Percentiles rank a stretch among this genome's conserved stretches.
phyloP scores from a whole-genome alignment of 202 grass and related monocot species.

The Cymbopogon flexuosus region DNA sequence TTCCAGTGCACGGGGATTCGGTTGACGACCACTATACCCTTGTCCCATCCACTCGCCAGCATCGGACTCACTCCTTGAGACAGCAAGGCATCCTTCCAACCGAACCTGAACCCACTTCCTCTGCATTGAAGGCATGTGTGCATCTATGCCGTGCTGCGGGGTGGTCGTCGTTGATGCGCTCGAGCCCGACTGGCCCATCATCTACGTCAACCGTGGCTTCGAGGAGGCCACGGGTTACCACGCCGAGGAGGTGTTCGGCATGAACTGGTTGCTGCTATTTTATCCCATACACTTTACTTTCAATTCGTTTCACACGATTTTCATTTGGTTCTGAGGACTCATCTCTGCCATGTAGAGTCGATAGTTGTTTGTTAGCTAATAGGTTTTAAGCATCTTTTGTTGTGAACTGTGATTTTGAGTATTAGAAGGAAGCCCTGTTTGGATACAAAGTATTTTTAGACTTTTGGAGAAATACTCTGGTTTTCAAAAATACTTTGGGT shows the following conservation, averaged over 20 bases:
- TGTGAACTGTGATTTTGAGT: neutral
- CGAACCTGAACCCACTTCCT: neutral
- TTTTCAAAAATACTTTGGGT: too few species aligned
- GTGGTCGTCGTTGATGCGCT: conserved; percentile 71
- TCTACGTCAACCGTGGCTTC: conserved; percentile 73
- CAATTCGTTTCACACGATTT: neutral
- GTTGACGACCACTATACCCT: neutral
- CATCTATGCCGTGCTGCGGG: conserved; percentile 44
- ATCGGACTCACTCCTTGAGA: neutral
- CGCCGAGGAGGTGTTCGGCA: conserved; percentile 79
- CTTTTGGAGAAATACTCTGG: too few species aligned
- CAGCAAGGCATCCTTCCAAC: conserved; percentile 10
- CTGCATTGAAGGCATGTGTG: conserved; percentile 45
- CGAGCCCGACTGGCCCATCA: conserved; percentile 71
- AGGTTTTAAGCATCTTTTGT: neutral
- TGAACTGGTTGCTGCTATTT: conserved; percentile 52
- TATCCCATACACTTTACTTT: neutral
- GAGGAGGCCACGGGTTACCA: conserved; percentile 68
- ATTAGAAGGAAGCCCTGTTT: neutral
- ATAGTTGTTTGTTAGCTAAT: too few species aligned
- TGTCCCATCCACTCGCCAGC: neutral
- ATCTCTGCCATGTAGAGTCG: neutral
- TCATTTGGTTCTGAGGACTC: neutral
- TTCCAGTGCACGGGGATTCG: neutral
- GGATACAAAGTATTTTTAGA: too few species aligned